These are phyloP conservation scores for Didymella pinodella DNA, from an alignment of 2,329 filamentous ascomycete genomes.

Conservation along the genomic window DNA sequence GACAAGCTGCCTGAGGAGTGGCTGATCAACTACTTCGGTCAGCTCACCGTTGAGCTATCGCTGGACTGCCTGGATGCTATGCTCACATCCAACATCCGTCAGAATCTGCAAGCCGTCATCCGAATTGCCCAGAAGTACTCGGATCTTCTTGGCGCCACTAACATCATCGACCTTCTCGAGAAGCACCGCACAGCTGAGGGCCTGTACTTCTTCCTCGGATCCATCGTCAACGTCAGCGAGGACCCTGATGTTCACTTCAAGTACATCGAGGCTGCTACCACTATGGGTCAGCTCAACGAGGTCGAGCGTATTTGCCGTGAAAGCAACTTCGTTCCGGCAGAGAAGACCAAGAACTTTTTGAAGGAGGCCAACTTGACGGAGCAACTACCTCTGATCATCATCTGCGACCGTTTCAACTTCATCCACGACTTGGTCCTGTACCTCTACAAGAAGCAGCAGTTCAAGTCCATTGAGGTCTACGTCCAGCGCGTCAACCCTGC, in stretches of 20 bases:
- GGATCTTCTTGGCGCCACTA: constrained; percentile 86
- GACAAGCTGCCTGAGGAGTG: constrained; percentile 91
- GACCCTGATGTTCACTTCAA: constrained; percentile 98
- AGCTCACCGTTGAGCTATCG: constrained; percentile 93
- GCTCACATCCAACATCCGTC: constrained; percentile 95
- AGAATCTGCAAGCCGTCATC: constrained; percentile 93
- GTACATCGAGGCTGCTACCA: constrained; percentile 96
- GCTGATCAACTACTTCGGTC: constrained; percentile 90
- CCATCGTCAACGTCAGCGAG: constrained; percentile 95
- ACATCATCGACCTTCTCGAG: constrained; percentile 91
- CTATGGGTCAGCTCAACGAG: constrained; percentile 91
- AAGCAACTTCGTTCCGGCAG: constrained; percentile 80
- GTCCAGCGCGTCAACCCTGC: constrained; percentile 96
- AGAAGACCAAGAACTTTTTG: constrained; percentile 99
- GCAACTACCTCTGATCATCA: constrained; percentile 94
- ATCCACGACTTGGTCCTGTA: constrained; percentile 96
- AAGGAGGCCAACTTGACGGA: constrained; percentile 94
- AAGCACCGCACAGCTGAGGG: constrained; percentile 98
- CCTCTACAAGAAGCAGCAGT: constrained; percentile 98
- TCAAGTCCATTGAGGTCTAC: constrained; percentile 98
- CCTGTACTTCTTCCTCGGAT: constrained; percentile 97
- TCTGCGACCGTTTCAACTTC: constrained; percentile 99
- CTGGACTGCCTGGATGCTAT: constrained; percentile 94
- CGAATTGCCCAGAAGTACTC: constrained; percentile 98
- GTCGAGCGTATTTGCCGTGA: constrained; percentile 98